These are phyloP conservation scores for Candida arabinofermentans DNA, from an alignment of 805 yeast species.

Conservation along the genomic window DNA sequence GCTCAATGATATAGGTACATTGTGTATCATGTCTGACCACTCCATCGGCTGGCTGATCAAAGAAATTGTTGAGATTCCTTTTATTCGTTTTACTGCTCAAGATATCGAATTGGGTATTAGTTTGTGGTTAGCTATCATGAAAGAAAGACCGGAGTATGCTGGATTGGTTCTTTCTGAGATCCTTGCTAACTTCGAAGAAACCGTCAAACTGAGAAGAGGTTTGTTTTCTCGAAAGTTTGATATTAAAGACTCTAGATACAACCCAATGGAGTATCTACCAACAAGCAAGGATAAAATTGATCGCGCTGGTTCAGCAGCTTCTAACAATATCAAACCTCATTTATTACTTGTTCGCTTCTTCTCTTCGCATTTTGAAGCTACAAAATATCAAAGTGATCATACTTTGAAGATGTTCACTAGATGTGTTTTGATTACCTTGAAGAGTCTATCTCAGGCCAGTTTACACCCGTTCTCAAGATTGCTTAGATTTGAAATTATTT, in stretches of 20 bases:
- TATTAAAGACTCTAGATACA: constrained; percentile 52
- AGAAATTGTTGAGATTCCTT: constrained; percentile 65
- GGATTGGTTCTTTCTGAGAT: constrained; percentile 65
- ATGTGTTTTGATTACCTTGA: constrained; percentile 53
- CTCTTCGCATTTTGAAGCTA: constrained; percentile 75
- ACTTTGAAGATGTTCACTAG: constrained; percentile 65
- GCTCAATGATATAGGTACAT: constrained; percentile 39
- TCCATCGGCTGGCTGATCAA: constrained; percentile 45
- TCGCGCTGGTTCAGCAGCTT: constrained; percentile 46
- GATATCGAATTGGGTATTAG: constrained; percentile 62
- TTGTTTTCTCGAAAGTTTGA: constrained; percentile 58
- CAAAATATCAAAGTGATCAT: constrained; percentile 66
- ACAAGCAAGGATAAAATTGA: constrained; percentile 60
- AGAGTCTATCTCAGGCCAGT: constrained; percentile 54
- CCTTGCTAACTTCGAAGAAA: constrained; percentile 60
- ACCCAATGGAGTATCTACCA: constrained; percentile 86
- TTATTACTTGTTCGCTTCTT: constrained; percentile 62
- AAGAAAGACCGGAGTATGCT: constrained; percentile 58
- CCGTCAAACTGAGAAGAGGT: constrained; percentile 59
- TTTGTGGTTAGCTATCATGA: constrained; percentile 78
- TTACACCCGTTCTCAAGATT: constrained; percentile 78
- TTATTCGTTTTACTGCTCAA: constrained; percentile 54
- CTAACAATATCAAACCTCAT: constrained; percentile 59
- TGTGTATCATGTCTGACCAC: constrained; percentile 34
- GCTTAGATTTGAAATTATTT: constrained; percentile 67